Conservation (phyloP, 768 basidiomycete species). For the Daedaleopsis nitida region DNA sequence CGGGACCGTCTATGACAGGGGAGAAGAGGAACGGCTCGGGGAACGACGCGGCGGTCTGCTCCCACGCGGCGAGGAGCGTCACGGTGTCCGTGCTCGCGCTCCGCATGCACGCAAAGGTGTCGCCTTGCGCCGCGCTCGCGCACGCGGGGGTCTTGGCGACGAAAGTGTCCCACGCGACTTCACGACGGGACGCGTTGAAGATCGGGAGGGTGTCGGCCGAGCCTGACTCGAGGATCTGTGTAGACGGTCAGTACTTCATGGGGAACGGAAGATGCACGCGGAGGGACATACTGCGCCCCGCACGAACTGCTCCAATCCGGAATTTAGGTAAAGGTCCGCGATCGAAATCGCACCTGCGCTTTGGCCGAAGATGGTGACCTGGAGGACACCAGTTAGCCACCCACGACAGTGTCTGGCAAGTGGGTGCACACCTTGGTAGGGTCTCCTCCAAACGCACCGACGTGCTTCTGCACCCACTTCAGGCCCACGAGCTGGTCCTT, state of each 20-base stretch:
- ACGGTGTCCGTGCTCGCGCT: background rate
- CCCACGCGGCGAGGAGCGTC: constrained; percentile 14
- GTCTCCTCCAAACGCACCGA: constrained; percentile 61
- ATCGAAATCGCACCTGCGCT: constrained; percentile 42
- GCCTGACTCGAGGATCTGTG: constrained; percentile 51
- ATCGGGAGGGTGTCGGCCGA: constrained; percentile 33
- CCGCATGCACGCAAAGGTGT: constrained; percentile 2
- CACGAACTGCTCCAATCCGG: constrained; percentile 27
- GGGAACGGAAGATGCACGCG: background rate
- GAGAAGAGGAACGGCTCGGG: constrained; percentile 27
- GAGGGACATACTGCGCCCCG: constrained; percentile 23
- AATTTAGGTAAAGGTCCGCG: constrained; percentile 33
- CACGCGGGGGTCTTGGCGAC: constrained; percentile 12
- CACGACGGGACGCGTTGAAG: constrained; percentile 34
- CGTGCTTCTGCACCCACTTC: constrained; percentile 67
- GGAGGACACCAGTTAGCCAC: background rate
- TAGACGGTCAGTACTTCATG: background rate
- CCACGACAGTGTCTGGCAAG: background rate
- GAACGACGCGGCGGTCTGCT: constrained; percentile 25
- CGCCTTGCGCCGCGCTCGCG: background rate
- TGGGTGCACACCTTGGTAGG: background rate
- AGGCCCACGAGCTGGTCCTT: constrained; percentile 78
- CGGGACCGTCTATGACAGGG: constrained; percentile 45
- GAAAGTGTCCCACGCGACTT: constrained; percentile 42
- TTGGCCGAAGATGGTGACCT: constrained; percentile 42